These are phyloP conservation scores for Hansenula sp. DNA, from an alignment of 1,139 yeast species.

Conservation along the genomic window DNA sequence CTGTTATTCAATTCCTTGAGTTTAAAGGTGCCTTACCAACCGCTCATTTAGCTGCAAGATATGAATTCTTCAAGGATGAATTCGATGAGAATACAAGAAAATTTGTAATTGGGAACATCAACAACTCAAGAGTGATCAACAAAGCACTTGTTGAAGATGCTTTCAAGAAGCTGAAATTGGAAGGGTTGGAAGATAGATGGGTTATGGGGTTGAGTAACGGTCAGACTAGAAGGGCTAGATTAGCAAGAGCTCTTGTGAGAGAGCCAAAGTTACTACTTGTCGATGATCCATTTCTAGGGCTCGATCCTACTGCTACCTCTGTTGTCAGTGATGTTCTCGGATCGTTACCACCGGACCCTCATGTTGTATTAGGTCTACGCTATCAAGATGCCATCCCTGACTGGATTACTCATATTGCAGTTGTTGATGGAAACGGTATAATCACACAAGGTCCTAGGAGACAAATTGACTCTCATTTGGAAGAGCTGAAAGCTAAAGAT, in stretches of 20 bases:
- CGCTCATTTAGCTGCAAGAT: conserved; percentile 84
- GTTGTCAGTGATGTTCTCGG: conserved; percentile 53
- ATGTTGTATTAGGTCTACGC: conserved; percentile 70
- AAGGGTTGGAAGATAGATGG: conserved; percentile 64
- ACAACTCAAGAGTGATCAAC: conserved; percentile 27
- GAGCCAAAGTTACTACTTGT: conserved; percentile 65
- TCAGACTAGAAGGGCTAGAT: conserved; percentile 83
- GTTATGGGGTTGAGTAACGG: conserved; percentile 89
- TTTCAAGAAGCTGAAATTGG: conserved; percentile 49
- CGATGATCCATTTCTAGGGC: conserved; percentile 90
- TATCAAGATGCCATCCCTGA: conserved; percentile 70
- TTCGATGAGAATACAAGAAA: conserved; percentile 72
- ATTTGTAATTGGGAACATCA: conserved; percentile 43
- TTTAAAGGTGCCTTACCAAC: conserved; percentile 65
- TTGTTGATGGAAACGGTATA: conserved; percentile 54
- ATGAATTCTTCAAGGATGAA: conserved; percentile 80
- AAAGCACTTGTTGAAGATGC: conserved; percentile 36
- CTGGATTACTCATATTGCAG: conserved; percentile 74
- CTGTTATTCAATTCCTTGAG: conserved; percentile 49
- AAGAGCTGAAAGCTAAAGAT: conserved; percentile 25
- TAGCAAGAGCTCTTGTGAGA: conserved; percentile 68
- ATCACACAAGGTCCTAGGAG: conserved; percentile 41
- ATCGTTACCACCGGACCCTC: conserved; percentile 32
- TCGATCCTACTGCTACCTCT: conserved; percentile 71
- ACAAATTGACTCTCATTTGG: conserved; percentile 30